Evolutionary conservation across 306 rosid genomes (phyloP).

Genomic region (Acacia confusa): DNA sequence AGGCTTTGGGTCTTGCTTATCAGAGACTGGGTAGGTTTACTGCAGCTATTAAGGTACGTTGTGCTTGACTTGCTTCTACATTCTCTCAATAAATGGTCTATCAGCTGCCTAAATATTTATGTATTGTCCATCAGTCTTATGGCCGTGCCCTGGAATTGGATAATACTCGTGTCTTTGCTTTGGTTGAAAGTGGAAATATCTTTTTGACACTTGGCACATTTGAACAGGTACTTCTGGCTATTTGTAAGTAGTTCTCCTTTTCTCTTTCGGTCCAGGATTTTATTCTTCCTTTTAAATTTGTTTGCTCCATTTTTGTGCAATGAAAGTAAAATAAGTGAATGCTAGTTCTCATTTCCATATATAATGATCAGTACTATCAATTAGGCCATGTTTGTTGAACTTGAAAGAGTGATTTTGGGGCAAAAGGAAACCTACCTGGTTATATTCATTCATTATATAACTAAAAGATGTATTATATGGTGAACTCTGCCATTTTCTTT

Average conservation of each 20-base stretch:
- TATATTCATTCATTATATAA: neutral
- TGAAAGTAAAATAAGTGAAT: constrained; percentile 7
- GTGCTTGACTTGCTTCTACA: constrained; percentile 14
- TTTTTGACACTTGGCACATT: constrained; percentile 68
- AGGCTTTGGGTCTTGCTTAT: constrained; percentile 96
- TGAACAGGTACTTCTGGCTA: constrained; percentile 56
- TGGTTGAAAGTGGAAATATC: constrained; percentile 88
- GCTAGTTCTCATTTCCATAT: neutral
- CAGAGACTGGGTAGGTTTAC: constrained; percentile 89
- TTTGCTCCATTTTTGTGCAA: neutral
- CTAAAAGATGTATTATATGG: neutral
- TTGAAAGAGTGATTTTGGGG: constrained; percentile 3
- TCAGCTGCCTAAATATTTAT: constrained; percentile 26
- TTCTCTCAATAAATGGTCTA: constrained; percentile 3
- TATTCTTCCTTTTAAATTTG: constrained; percentile 14
- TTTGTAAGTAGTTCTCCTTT: neutral
- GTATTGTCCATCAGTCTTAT: constrained; percentile 64
- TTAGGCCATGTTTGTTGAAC: constrained; percentile 8
- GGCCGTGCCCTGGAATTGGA: constrained; percentile 89
- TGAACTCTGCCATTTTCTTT: constrained; percentile 1
- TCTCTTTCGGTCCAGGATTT: constrained; percentile 8
- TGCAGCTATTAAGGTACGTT: constrained; percentile 80
- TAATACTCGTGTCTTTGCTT: constrained; percentile 54
- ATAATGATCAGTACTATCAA: neutral
- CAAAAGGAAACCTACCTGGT: neutral